Evolutionary conservation across 805 yeast species (phyloP).

Genomic region (Saturnispora kantuleensis): DNA sequence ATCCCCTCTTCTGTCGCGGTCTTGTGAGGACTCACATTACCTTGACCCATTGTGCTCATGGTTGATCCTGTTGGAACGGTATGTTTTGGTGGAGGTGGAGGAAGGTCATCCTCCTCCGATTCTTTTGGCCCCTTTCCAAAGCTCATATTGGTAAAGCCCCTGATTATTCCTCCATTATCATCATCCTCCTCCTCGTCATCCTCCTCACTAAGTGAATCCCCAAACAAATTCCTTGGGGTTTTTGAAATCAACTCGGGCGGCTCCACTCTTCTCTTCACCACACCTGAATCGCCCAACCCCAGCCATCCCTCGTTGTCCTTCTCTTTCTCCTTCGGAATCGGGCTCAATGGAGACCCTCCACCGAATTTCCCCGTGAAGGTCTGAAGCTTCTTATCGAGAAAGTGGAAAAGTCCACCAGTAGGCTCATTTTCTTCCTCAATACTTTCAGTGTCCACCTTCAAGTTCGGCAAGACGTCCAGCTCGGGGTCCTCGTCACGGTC

Average conservation of each 20-base stretch:
- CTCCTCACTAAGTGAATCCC: conserved; percentile 23
- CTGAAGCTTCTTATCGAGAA: conserved; percentile 6
- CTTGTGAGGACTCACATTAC: conserved; percentile 8
- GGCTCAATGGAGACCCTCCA: background rate
- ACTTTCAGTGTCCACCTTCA: background rate
- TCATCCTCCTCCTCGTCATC: conserved; percentile 14
- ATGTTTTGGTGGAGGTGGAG: conserved; percentile 23
- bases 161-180: background rate
- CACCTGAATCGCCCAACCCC: conserved; percentile 4
- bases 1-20: background rate
- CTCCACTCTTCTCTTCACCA: conserved; percentile 15
- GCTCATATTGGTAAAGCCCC: background rate
- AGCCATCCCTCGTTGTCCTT: conserved; percentile 2
- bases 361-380: conserved; percentile 4
- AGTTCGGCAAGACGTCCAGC: background rate
- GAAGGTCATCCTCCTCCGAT: conserved; percentile 2
- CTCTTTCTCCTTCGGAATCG: background rate
- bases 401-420: conserved; percentile 3
- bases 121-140: conserved; percentile 8
- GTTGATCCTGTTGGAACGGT: conserved; percentile 15
- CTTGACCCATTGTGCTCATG: no score
- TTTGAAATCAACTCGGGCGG: conserved; percentile 14
- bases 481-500: background rate
- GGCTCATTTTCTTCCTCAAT: background rate
- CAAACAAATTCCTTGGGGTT: conserved; percentile 17